Base-by-base conservation (phyloP, 495 filamentous ascomycete species). In the Jackrogersella minutella region DNA sequence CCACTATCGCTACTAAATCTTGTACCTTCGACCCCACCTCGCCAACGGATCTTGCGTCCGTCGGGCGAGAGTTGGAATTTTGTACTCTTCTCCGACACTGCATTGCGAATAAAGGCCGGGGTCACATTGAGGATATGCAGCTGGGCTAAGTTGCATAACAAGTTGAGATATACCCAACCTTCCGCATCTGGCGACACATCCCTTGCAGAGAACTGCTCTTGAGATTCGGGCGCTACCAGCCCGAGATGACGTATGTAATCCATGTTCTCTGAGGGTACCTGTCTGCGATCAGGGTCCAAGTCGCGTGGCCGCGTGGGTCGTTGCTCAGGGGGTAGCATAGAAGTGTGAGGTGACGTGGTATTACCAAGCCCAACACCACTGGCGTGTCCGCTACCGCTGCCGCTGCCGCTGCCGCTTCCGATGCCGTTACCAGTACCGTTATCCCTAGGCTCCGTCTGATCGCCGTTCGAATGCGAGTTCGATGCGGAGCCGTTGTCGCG, bases 101-200 rank as follows among this genome's bases (percentile, higher is more conserved):
- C 89, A 37, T 84, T 81, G 62, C 87, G 82, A 56, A 93, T 86
- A 65, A 91, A 92, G 26, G 87, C 85, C 1, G 85, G 79, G 0
- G 91, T 92, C 21, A 93, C 90, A 68, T 88, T 91, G 58, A 91
- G 79, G 1, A 90, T 91, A 71, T 92, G 90, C 17, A 94, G 79
- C 74, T 93, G 91, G 1, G 91, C 91, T 79, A 94, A 85, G 76
- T 91, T 92, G 72, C 85, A 87, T 26, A 94, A 81, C 14, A 94
- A 78, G 66, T 93, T 93, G n/a, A 94, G 82, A 68, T 91, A 93
- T 10, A 93, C 85, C 91, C 91, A 94, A 13, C 88, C 89, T 57
- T 85, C 82, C 11, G 77, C 79, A 58, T 84, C 79, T 13, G 81
- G 78, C 31, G 80, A 78, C 24, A 83, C 78, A 60, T 88, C 81